phyloP scores from a whole-genome alignment of 208 protist species.

The Wallacemonas sp. region DNA sequence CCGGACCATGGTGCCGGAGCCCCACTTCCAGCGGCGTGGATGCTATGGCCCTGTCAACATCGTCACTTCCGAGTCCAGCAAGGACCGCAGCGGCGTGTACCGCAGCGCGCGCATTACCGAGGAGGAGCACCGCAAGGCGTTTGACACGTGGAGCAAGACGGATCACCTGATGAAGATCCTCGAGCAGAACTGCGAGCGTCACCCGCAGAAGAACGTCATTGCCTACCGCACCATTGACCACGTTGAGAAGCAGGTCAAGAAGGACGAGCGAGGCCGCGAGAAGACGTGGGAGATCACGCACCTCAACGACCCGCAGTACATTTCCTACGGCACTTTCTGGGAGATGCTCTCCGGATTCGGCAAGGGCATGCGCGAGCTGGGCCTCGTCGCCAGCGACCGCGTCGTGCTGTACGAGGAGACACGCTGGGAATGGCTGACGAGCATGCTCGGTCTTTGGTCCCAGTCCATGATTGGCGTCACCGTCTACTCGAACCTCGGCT shows the following conservation, averaged over 20 bases:
- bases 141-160: constrained; percentile 11
- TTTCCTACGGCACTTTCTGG: constrained; percentile 68
- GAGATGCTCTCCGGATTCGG: constrained; percentile 52
- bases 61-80: constrained; percentile 35
- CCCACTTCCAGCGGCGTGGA: constrained; percentile 22
- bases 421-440: constrained; percentile 88
- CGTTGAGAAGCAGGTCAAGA: constrained; percentile 44
- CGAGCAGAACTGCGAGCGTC: constrained; percentile 32
- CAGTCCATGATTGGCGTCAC: constrained; percentile 71
- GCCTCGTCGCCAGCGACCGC: constrained; percentile 29
- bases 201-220: constrained; percentile 31
- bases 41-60: constrained; percentile 51
- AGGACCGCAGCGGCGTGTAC: constrained; percentile 54
- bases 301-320: constrained; percentile 47
- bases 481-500: constrained; percentile 87
- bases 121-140: constrained; percentile 38
- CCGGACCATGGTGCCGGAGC: constrained; percentile 26
- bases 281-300: constrained; percentile 47
- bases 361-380: constrained; percentile 59
- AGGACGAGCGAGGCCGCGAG: constrained; percentile 51
- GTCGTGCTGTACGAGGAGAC: constrained; percentile 86
- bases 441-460: constrained; percentile 69
- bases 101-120: constrained; percentile 42
- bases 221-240: constrained; percentile 54
- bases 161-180: constrained; percentile 53